phyloP scores from a whole-genome alignment of 2,329 filamentous ascomycete genomes.

The Aspergillus alliaceus region DNA sequence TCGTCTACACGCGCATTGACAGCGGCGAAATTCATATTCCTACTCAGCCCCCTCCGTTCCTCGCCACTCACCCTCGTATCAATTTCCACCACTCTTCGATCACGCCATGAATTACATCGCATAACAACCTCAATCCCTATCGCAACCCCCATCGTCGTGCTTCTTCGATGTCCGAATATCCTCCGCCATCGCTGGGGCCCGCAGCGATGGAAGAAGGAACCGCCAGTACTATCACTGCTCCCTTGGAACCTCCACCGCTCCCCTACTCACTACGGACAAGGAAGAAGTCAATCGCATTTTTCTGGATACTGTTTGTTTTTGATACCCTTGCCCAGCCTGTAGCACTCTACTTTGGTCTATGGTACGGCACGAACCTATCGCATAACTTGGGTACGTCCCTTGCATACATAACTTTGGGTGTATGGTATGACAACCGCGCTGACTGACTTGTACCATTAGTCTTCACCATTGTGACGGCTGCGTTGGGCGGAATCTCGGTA shows the following conservation, averaged over 20 bases:
- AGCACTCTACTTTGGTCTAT: conserved; percentile 60
- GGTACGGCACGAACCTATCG: conserved; percentile 55
- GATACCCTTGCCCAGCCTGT: conserved; percentile 61
- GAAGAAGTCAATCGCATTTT: conserved; percentile 57
- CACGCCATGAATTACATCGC: conserved; percentile 15
- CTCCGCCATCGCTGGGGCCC: conserved; percentile 8
- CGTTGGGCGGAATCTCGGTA: conserved; percentile 42
- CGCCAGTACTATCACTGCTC: conserved; percentile 12
- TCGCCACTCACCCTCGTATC: not conserved
- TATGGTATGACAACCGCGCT: not conserved
- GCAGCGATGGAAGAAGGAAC: conserved; percentile 36
- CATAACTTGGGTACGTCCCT: conserved; percentile 39
- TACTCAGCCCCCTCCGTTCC: not conserved
- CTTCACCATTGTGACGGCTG: conserved; percentile 44
- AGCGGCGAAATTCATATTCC: no score
- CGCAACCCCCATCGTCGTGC: not conserved
- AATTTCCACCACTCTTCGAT: conserved; percentile 1
- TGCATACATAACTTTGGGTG: not conserved
- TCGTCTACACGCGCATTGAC: not conserved
- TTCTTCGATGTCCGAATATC: not conserved
- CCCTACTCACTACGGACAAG: conserved; percentile 57
- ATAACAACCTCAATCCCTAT: conserved; percentile 4
- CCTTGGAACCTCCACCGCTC: conserved; percentile 48
- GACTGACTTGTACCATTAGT: conserved; percentile 23
- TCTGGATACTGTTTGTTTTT: conserved; percentile 60